Base-by-base conservation (phyloP, 805 yeast species). In the Cyberlindnera japonica region DNA sequence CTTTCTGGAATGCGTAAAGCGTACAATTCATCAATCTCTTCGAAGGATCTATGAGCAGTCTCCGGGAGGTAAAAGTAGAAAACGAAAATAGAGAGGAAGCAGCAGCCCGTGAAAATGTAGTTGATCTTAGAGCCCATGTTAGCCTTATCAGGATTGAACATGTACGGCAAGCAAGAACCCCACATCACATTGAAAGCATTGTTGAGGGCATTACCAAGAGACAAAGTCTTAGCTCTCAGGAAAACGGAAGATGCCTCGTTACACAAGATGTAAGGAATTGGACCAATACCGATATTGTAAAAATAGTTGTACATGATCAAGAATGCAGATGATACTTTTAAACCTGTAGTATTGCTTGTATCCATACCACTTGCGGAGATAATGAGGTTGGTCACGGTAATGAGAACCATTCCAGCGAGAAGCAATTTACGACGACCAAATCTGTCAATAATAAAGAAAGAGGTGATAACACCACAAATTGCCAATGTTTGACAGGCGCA, bases 11-110 rank as follows among this genome's bases (percentile, higher is more conserved):
- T 40, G 11, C 41, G 33, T 27, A 38, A 47, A 37, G 51, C 61
- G 57, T 73, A 77, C 64, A 77, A 60, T 37, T 61, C 60, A 55
- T 77, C 82, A 51, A 77, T 61, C 51, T 77, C 81, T 40, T 75
- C 79, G 49, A 61, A 75, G 0, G 79, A 72, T 54, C 77, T 65
- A 36, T 64, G 65, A 47, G 64, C 63, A 21, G 79, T 69, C 57
- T 77, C 82, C 12, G 83, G 81, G 37, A 74, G 62, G 36, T 67
- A 64, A 55, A 71, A 72, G 58, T 58, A 74, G 32, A 61, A 58
- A 67, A 72, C 70, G 30, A 62, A 35, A 8, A 63, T 20, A 14
- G 62, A 49, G 9, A 59, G 2, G 18, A 58, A 25, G 20, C 58
- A 53, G 11, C 52, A 45, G 1, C 62, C 75, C 35, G 65, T 67